Conservation (phyloP, 768 basidiomycete genomes). For the Lactarius quietus region DNA sequence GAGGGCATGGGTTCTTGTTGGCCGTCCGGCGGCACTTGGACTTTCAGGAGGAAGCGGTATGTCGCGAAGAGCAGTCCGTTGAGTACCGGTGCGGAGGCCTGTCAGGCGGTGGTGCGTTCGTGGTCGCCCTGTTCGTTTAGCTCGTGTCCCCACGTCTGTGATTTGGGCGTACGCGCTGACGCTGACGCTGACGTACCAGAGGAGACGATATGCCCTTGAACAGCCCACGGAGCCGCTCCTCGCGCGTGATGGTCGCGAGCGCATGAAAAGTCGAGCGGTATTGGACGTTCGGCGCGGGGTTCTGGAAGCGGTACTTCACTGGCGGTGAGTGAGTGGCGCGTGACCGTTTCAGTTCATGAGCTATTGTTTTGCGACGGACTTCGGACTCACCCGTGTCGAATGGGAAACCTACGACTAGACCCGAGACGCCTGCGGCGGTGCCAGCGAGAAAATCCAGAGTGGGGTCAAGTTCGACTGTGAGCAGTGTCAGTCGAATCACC, state of each 20-base stretch:
- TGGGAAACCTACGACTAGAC: conserved; percentile 33
- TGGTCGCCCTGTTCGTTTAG: neutral
- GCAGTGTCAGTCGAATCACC: too few species aligned
- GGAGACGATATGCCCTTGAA: conserved; percentile 81
- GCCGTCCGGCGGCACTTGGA: conserved; percentile 49
- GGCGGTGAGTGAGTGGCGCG: neutral
- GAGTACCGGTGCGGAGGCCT: conserved; percentile 70
- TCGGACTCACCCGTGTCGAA: conserved; percentile 35
- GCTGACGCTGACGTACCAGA: conserved; percentile 54
- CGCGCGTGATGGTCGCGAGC: conserved; percentile 59
- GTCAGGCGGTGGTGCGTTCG: neutral
- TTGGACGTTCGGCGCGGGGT: conserved; percentile 48
- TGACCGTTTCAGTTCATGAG: neutral
- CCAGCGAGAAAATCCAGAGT: conserved; percentile 77
- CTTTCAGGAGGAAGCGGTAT: conserved; percentile 73
- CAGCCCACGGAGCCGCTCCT: conserved; percentile 64
- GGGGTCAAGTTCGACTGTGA: conserved; percentile 45
- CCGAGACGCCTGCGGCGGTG: conserved; percentile 52
- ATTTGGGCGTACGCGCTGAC: neutral
- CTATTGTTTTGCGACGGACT: too few species aligned
- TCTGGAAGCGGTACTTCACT: conserved; percentile 82
- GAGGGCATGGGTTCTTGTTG: conserved; percentile 55
- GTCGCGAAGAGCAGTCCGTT: conserved; percentile 87
- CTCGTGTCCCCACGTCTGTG: neutral
- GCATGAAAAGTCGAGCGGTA: conserved; percentile 68